phyloP scores from a whole-genome alignment of 2,329 filamentous ascomycete species.

The Colletotrichum melonis region DNA sequence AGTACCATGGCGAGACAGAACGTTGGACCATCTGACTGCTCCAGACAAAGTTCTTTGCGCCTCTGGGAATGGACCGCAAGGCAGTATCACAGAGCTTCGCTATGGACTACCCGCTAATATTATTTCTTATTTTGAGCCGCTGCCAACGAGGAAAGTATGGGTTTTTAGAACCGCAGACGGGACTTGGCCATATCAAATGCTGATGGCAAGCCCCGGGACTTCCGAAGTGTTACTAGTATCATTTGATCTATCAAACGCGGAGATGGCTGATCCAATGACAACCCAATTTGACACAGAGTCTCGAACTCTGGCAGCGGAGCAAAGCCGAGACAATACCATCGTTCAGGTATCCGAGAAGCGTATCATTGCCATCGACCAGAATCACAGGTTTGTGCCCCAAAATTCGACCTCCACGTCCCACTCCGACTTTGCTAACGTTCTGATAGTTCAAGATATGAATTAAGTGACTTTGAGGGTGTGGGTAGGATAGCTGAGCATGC shows the following conservation, averaged over 20 bases:
- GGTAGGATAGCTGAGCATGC: slow-evolving; percentile 54
- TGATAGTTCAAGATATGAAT: slow-evolving; percentile 1
- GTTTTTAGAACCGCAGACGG: slow-evolving; percentile 50
- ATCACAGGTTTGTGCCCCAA: slow-evolving; percentile 48
- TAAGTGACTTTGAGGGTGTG: slow-evolving; percentile 28
- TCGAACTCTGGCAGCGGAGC: slow-evolving; percentile 61
- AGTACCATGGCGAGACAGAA: slow-evolving; percentile 25
- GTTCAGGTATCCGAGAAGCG: slow-evolving; percentile 66
- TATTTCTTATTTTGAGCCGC: slow-evolving; percentile 65
- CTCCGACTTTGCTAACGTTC: neutral
- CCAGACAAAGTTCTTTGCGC: slow-evolving; percentile 73
- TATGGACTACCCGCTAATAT: slow-evolving; percentile 77
- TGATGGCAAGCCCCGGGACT: slow-evolving; percentile 62
- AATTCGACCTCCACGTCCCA: neutral
- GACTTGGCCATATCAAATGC: slow-evolving; percentile 50
- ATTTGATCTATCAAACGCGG: slow-evolving; percentile 57
- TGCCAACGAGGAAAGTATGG: slow-evolving; percentile 65
- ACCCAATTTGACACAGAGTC: slow-evolving; percentile 63
- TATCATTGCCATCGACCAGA: slow-evolving; percentile 52
- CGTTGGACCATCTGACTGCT: slow-evolving; percentile 14
- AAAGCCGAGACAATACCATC: slow-evolving; percentile 49
- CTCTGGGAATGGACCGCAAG: slow-evolving; percentile 71
- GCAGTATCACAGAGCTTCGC: slow-evolving; percentile 75
- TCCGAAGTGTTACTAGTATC: slow-evolving; percentile 62
- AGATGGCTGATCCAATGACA: slow-evolving; percentile 52